Evolutionary conservation across 148 eudicot genomes (phyloP), one percentile per base, ranked within the genome.

Genomic region (Rhododendron griersonianum): DNA sequence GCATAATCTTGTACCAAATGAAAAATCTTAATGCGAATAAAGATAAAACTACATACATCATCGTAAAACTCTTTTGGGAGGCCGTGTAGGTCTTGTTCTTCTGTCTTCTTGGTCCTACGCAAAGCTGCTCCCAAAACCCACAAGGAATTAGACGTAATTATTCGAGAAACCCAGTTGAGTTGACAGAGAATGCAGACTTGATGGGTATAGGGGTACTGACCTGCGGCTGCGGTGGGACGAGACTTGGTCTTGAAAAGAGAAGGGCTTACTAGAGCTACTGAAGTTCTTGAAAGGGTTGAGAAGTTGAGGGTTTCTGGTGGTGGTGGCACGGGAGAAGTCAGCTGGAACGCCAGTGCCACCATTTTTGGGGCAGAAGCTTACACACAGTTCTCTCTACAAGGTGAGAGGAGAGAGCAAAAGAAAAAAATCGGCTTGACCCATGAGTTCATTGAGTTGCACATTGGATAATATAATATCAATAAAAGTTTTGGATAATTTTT

Each of bases 31-130:
- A 69, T 7, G 4, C 3, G 35, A 69, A 25, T 28, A 11, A 69
- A 69, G 73, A 71, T 71, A 28, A 30, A 63, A 15, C 47, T 47
- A 86, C 94, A 80, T 90, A 97, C 98, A 90, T 97, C 99, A 81
- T 97, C 94, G 83, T 97, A 92, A 81, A 90, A 94, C 85, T 97
- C 96, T 88, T 96, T 93, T 5, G 99, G 89, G 80, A 97, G 90
- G 15, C 95, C 96, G 15, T 90, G 57, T 39, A 93, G 82, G 65
- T 93, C 96, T 83, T 88, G 92, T 67, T 95, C 95, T 87, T 91
- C 91, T 55, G 91, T 87, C 83, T 88, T 89, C 89, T 95, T 92
- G 84, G 91, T 82, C 63, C 87, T 89, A 82, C 88, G 85, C 87
- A 92, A 73, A 83, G 81, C 91, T 83, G 86, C 30, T 37, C 11